Percentiles rank a stretch among this genome's conserved stretches.
These are phyloP conservation scores for Paspalum vaginatum DNA, from an alignment of 176 grass and related monocot genomes.

Conservation along the genomic window DNA sequence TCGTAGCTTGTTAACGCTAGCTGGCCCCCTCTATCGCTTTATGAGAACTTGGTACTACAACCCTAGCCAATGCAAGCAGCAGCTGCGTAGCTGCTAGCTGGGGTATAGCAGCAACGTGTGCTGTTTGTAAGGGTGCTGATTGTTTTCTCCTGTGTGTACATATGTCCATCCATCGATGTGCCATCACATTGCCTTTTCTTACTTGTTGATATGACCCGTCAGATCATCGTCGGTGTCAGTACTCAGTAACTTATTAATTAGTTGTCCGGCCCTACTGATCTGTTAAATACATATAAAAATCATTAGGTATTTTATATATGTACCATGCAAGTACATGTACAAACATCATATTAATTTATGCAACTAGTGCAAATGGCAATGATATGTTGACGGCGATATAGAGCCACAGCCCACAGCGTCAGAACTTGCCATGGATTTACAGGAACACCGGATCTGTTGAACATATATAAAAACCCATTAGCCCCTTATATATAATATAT, in stretches of 20 bases:
- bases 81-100: not conserved
- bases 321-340: not conserved
- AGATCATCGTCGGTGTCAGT: not conserved
- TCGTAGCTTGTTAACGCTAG: not conserved
- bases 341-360: not conserved
- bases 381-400: constrained; percentile 17
- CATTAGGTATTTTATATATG: too few relatives aligned
- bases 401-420: not conserved
- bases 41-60: not conserved
- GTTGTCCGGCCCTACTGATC: not conserved
- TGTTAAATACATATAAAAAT: not conserved
- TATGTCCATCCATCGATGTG: not conserved
- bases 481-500: too few relatives aligned
- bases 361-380: constrained; percentile 4
- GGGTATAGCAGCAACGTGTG: constrained; percentile 32
- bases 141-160: not conserved
- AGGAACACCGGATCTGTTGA: not conserved
- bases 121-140: constrained; percentile 16
- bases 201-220: not conserved
- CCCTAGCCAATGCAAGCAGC: not conserved
- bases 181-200: not conserved
- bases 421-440: constrained; percentile 22
- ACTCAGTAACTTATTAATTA: not conserved
- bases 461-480: too few relatives aligned
- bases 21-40: not conserved